phyloP scores from a whole-genome alignment of 2,329 filamentous ascomycete species.

The Pyricularia sp. region DNA sequence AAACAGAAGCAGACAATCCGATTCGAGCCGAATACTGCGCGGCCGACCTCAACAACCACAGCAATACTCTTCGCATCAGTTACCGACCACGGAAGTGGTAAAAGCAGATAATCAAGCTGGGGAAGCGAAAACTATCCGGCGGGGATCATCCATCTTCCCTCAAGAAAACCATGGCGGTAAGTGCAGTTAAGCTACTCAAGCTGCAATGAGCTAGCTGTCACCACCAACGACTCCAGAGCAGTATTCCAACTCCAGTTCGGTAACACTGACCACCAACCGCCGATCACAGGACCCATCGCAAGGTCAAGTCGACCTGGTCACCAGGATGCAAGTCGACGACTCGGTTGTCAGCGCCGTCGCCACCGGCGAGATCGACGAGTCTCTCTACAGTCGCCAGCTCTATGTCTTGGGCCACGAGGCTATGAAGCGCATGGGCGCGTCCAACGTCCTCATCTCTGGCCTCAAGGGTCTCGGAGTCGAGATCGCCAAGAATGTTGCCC shows the following conservation, averaged over 20 bases:
- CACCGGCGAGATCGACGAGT: slow-evolving; percentile 58
- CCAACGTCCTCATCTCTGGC: slow-evolving; percentile 86
- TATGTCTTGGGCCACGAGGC: slow-evolving; percentile 67
- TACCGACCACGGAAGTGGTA: background rate
- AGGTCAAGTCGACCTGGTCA: slow-evolving; percentile 52
- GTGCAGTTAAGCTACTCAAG: slow-evolving; percentile 17
- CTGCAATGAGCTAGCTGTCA: background rate
- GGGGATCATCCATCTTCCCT: slow-evolving; percentile 46
- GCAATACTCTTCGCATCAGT: background rate
- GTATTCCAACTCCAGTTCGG: background rate
- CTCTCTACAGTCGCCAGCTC: slow-evolving; percentile 65
- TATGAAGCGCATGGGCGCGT: slow-evolving; percentile 98
- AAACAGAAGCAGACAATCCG: background rate
- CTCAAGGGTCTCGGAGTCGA: slow-evolving; percentile 93
- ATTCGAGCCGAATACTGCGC: background rate
- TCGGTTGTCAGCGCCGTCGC: slow-evolving; percentile 42
- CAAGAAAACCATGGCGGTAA: slow-evolving; percentile 54
- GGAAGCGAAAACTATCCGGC: slow-evolving; percentile 59
- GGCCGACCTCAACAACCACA: background rate
- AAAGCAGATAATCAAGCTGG: slow-evolving; percentile 36
- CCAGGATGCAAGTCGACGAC: slow-evolving; percentile 57
- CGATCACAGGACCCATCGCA: slow-evolving; percentile 38
- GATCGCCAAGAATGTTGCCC: slow-evolving; percentile 96
- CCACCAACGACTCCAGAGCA: background rate
- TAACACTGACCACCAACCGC: slow-evolving; percentile 6